These are phyloP conservation scores for Pterocarpus santalinus DNA, from an alignment of 306 rosid species.

Conservation along the genomic window DNA sequence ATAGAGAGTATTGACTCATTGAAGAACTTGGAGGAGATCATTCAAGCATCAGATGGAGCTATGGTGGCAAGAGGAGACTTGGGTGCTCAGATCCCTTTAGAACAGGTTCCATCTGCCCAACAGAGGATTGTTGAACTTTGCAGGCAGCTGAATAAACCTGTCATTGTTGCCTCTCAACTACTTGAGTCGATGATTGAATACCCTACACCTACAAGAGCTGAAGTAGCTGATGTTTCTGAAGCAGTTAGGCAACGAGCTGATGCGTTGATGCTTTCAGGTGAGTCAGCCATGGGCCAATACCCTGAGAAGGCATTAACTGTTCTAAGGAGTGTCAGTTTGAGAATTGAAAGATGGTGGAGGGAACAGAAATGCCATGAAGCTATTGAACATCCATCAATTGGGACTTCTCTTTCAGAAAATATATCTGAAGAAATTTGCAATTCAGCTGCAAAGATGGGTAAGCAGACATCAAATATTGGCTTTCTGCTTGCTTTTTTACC, in stretches of 20 bases:
- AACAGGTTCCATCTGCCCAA: slow-evolving; percentile 97
- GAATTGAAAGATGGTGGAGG: slow-evolving; percentile 99
- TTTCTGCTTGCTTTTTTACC: slow-evolving; percentile 31
- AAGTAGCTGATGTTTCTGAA: slow-evolving; percentile 99
- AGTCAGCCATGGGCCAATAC: slow-evolving; percentile 99
- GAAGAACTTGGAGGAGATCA: slow-evolving; percentile 87
- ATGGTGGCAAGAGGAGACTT: slow-evolving; percentile 88
- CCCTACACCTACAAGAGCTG: slow-evolving; percentile 99
- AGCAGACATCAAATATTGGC: slow-evolving; percentile 45
- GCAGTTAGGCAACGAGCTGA: slow-evolving; percentile 99
- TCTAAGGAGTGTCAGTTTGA: slow-evolving; percentile 94
- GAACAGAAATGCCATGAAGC: slow-evolving; percentile 90
- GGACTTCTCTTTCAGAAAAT: slow-evolving; percentile 78
- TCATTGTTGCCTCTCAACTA: slow-evolving; percentile 96
- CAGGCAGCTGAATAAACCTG: slow-evolving; percentile 94
- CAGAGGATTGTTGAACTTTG: slow-evolving; percentile 93
- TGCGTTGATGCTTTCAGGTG: slow-evolving; percentile 99
- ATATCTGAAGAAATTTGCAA: slow-evolving; percentile 95
- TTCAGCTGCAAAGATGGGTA: slow-evolving; percentile 99
- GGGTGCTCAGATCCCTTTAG: slow-evolving; percentile 98
- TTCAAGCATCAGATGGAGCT: slow-evolving; percentile 82
- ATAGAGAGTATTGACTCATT: slow-evolving; percentile 86
- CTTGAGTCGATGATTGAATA: slow-evolving; percentile 99
- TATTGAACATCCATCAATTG: slow-evolving; percentile 75
- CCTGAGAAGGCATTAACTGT: slow-evolving; percentile 96